phyloP scores from a whole-genome alignment of 1,139 yeast species.

The Saccharomycopsis phalli region DNA sequence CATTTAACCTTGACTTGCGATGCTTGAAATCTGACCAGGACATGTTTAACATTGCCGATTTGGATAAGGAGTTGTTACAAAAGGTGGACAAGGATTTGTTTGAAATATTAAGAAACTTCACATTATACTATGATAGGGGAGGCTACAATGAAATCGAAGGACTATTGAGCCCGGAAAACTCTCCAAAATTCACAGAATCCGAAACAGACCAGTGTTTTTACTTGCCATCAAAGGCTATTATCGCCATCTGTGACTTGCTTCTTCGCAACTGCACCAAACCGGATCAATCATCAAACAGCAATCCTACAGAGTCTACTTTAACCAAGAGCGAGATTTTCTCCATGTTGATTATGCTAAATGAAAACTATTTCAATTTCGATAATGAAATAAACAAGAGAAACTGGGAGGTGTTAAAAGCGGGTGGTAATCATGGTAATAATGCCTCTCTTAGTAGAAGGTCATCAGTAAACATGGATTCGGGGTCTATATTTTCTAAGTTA shows the following conservation, averaged over 20 bases:
- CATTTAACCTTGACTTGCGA: constrained; percentile 17
- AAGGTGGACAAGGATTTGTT: constrained; percentile 19
- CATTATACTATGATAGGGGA: constrained; percentile 19
- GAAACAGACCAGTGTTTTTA: constrained; percentile 8
- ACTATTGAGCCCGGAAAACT: constrained; percentile 10
- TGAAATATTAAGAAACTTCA: constrained; percentile 17
- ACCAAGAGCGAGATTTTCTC: constrained; percentile 16
- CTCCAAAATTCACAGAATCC: constrained; percentile 5
- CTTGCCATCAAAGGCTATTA: constrained; percentile 19
- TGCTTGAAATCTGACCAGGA: constrained; percentile 15
- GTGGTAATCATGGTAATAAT: background rate
- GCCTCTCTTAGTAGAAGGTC: constrained; percentile 14
- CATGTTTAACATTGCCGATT: constrained; percentile 11
- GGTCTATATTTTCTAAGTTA: constrained; percentile 4
- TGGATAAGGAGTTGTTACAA: constrained; percentile 16
- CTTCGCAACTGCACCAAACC: constrained; percentile 12
- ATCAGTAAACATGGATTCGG: constrained; percentile 13
- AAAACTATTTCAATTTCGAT: constrained; percentile 20
- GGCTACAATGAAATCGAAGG: constrained; percentile 17
- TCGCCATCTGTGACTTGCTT: constrained; percentile 16
- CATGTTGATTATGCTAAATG: constrained; percentile 18
- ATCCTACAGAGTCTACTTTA: constrained; percentile 5
- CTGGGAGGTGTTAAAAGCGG: constrained; percentile 9
- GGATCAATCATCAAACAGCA: constrained; percentile 6
- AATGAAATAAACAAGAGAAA: constrained; percentile 19